Percentiles rank a stretch among this genome's conserved stretches.
Conservation (phyloP, 495 filamentous ascomycete genomes). For the Penicillium subrubescens region DNA sequence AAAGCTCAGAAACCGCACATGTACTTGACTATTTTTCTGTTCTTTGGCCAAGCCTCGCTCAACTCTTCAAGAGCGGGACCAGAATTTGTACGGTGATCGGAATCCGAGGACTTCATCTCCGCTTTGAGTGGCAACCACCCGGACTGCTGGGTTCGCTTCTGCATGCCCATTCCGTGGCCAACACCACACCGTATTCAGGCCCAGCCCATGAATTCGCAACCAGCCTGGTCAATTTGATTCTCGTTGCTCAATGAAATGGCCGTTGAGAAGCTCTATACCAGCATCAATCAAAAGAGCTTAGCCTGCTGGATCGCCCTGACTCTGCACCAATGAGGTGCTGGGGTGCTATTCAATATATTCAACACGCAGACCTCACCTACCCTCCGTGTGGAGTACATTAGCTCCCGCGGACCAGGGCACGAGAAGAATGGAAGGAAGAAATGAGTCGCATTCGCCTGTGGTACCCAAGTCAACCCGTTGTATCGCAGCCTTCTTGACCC, state of each 20-base stretch:
- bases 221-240: not conserved
- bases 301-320: not conserved
- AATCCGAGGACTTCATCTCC: constrained; percentile 15
- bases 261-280: constrained; percentile 3
- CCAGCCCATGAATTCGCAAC: not conserved
- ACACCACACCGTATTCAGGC: constrained; percentile 6
- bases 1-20: not conserved
- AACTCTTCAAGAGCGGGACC: not conserved
- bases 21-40: not conserved
- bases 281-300: constrained; percentile 4
- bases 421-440: not conserved
- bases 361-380: not conserved
- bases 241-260: not conserved
- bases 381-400: not conserved
- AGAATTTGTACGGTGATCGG: constrained; percentile 1
- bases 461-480: not conserved
- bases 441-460: not conserved
- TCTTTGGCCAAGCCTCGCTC: not conserved
- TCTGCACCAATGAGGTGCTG: not conserved
- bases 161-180: constrained; percentile 9
- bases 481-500: constrained; percentile 7
- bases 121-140: constrained; percentile 18
- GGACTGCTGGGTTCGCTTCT: constrained; percentile 12
- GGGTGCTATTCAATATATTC: not conserved
- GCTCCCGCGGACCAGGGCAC: not conserved